A percentile compares a stretch with the other conserved stretches of the same genome.
phyloP scores from a whole-genome alignment of 129 eudicot species.

The Helianthus tuberosus region DNA sequence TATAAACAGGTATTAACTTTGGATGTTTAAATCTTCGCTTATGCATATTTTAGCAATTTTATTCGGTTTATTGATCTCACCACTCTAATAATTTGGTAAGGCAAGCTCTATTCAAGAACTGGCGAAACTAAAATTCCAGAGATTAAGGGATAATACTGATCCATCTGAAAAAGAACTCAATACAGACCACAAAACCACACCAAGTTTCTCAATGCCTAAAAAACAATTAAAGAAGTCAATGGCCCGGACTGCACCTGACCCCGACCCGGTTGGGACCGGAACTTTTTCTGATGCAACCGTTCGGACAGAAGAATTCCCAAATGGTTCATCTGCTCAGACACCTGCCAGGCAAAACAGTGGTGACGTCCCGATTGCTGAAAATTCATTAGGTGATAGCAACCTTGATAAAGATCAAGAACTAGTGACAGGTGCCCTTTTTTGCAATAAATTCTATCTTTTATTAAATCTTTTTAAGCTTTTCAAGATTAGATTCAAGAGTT shows the following conservation, averaged over 20 bases:
- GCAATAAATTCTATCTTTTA: slow-evolving; percentile 10
- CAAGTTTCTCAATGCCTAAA: slow-evolving; percentile 44
- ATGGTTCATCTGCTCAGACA: slow-evolving; percentile 41
- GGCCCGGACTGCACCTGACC: slow-evolving; percentile 48
- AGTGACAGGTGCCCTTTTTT: slow-evolving; percentile 51
- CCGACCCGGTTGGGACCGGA: slow-evolving; percentile 79
- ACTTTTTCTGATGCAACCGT: slow-evolving; percentile 69
- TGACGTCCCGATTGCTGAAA: slow-evolving; percentile 56
- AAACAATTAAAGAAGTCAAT: slow-evolving; percentile 64
- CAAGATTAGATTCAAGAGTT: not conserved
- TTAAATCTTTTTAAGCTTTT: not conserved
- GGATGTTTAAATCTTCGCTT: not conserved
- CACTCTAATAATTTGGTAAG: slow-evolving; percentile 45
- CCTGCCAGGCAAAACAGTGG: slow-evolving; percentile 44
- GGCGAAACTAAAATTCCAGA: slow-evolving; percentile 75
- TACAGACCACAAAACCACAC: slow-evolving; percentile 47
- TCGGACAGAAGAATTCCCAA: slow-evolving; percentile 51
- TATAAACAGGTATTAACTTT: slow-evolving; percentile 74
- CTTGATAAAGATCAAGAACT: slow-evolving; percentile 71
- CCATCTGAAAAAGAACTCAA: slow-evolving; percentile 63
- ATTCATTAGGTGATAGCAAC: slow-evolving; percentile 45
- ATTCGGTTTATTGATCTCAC: slow-evolving; percentile 35
- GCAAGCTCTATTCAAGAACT: slow-evolving; percentile 92
- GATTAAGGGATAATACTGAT: slow-evolving; percentile 53
- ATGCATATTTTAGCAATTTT: not conserved